Conservation (phyloP, 305 asterid genomes). For the Fraxinus ornus region DNA sequence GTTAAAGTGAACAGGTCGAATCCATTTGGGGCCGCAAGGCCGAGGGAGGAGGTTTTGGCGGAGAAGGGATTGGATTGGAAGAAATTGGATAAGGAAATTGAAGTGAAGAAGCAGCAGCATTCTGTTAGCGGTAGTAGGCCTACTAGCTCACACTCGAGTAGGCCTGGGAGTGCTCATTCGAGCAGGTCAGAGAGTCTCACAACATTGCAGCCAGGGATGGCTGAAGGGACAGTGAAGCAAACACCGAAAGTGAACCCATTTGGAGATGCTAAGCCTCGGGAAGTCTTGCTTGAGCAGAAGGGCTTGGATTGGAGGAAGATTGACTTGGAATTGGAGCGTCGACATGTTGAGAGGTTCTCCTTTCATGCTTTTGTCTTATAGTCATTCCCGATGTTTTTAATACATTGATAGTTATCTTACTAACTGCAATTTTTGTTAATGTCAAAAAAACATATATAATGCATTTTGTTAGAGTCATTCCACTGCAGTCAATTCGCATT, state of each 20-base stretch:
- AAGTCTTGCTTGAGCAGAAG: conserved; percentile 84
- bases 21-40: conserved; percentile 97
- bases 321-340: conserved; percentile 80
- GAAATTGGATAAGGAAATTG: conserved; percentile 75
- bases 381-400: conserved; percentile 8
- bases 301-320: conserved; percentile 95
- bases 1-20: conserved; percentile 65
- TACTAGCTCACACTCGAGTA: conserved; percentile 70
- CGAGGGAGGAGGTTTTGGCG: conserved; percentile 92
- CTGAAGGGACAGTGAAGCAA: conserved; percentile 50
- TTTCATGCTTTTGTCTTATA: conserved; percentile 5
- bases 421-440: background rate
- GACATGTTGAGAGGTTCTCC: conserved; percentile 67
- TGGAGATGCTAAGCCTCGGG: conserved; percentile 97
- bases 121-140: conserved; percentile 57
- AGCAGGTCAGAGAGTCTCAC: conserved; percentile 46
- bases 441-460: background rate
- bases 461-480: background rate
- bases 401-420: background rate
- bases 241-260: conserved; percentile 88
- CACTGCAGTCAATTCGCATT: background rate
- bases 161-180: conserved; percentile 74
- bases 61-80: conserved; percentile 98
- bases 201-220: conserved; percentile 30
- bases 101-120: conserved; percentile 55